A percentile compares a stretch with the other conserved stretches of the same genome.
Evolutionary conservation across 768 basidiomycete genomes (phyloP).

Genomic region (Suillus ampliporus): DNA sequence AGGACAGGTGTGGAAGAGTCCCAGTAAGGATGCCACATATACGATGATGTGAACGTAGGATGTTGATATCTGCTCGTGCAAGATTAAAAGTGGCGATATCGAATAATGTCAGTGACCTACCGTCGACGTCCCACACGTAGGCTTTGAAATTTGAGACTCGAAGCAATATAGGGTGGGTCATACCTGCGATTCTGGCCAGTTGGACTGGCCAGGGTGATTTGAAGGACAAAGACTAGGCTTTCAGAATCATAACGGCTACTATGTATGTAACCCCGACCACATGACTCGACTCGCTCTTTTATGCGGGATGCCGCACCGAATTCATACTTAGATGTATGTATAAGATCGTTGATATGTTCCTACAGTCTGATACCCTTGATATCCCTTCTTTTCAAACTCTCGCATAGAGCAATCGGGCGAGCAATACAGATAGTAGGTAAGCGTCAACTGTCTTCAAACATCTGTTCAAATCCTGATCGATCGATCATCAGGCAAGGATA

Average conservation of each 20-base stretch:
- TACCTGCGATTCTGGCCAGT: not conserved
- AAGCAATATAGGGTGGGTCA: conserved; percentile 51
- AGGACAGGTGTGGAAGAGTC: conserved; percentile 91
- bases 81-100: conserved; percentile 8
- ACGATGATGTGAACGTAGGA: conserved; percentile 77
- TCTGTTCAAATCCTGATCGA: not conserved
- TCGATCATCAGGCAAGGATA: not conserved
- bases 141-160: conserved; percentile 80
- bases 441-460: not conserved
- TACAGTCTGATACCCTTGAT: not conserved
- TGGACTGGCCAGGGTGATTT: not conserved
- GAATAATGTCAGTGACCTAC: conserved; percentile 43
- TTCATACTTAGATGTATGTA: conserved; percentile 15
- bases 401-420: not conserved
- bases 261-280: conserved; percentile 1
- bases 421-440: not conserved
- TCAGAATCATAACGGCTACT: too few relatives aligned
- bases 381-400: conserved; percentile 2
- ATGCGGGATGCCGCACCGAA: conserved; percentile 10
- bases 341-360: conserved; percentile 10
- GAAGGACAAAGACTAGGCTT: not conserved
- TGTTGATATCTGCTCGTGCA: conserved; percentile 68
- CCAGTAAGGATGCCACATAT: conserved; percentile 88
- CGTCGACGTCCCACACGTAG: conserved; percentile 89
- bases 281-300: too few relatives aligned